Percentiles rank a stretch among this genome's conserved stretches.
Conservation (phyloP, 2,329 filamentous ascomycete species). For the Graphilbum ipis-grandicollis region DNA sequence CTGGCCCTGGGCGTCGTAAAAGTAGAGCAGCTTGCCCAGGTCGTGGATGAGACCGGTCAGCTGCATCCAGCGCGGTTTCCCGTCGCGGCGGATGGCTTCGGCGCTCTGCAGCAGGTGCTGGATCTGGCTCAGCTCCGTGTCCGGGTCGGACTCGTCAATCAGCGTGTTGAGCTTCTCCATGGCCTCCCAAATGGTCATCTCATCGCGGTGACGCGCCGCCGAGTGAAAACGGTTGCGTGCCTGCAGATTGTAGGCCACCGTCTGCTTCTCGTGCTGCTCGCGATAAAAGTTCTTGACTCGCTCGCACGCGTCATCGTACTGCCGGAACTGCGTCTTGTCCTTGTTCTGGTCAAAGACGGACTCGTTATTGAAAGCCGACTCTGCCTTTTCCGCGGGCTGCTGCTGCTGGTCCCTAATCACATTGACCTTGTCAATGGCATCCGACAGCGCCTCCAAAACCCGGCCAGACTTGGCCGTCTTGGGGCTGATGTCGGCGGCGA, state of each 20-base stretch:
- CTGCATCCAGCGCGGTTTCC: slow-evolving; percentile 71
- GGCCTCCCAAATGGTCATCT: slow-evolving; percentile 80
- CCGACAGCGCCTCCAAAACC: slow-evolving; percentile 17
- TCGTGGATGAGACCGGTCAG: slow-evolving; percentile 63
- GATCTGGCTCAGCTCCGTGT: slow-evolving; percentile 75
- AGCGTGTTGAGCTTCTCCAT: slow-evolving; percentile 86
- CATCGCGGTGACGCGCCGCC: slow-evolving; percentile 40
- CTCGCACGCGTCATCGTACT: slow-evolving; percentile 71
- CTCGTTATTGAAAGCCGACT: slow-evolving; percentile 7
- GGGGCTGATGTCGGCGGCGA: slow-evolving; percentile 6
- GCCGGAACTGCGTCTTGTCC: slow-evolving; percentile 26
- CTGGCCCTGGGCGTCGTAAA: slow-evolving; percentile 70
- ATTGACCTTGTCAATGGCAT: slow-evolving; percentile 18
- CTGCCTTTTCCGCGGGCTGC: background rate
- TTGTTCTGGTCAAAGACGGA: slow-evolving; percentile 16
- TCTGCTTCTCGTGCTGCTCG: slow-evolving; percentile 55
- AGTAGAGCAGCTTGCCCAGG: slow-evolving; percentile 63
- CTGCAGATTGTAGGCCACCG: slow-evolving; percentile 67
- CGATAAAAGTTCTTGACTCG: slow-evolving; percentile 76
- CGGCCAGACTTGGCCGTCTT: slow-evolving; percentile 8
- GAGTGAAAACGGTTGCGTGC: slow-evolving; percentile 56
- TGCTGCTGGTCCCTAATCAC: slow-evolving; percentile 12
- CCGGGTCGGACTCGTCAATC: slow-evolving; percentile 80
- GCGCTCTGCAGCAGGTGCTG: slow-evolving; percentile 79
- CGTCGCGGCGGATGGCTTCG: slow-evolving; percentile 75